Conservation (phyloP, 2,329 filamentous ascomycete genomes). For the Didymella segeticola region DNA sequence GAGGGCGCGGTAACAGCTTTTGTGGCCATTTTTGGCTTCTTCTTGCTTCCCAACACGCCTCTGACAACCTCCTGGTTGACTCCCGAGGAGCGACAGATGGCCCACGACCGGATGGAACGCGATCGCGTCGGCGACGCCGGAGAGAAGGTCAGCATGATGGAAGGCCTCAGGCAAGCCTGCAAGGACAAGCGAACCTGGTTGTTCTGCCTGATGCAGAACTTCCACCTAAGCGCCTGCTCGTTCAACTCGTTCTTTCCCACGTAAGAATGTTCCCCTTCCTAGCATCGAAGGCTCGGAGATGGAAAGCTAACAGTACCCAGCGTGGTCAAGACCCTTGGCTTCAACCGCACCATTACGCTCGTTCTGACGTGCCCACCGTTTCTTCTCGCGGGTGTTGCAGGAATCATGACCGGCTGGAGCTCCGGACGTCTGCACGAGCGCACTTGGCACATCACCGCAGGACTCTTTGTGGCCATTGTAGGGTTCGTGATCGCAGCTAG, state of each 20-base stretch:
- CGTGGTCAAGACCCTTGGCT: slow-evolving; percentile 48
- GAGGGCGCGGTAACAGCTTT: slow-evolving; percentile 36
- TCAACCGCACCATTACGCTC: slow-evolving; percentile 45
- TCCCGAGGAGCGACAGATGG: slow-evolving; percentile 53
- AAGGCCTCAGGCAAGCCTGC: slow-evolving; percentile 38
- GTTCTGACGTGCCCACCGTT: slow-evolving; percentile 57
- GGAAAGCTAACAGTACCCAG: slow-evolving; percentile 5
- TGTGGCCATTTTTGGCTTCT: slow-evolving; percentile 40
- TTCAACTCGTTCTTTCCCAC: slow-evolving; percentile 46
- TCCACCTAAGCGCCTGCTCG: slow-evolving; percentile 36
- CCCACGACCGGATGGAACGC: slow-evolving; percentile 47
- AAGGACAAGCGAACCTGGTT: slow-evolving; percentile 38
- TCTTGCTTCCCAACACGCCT: slow-evolving; percentile 37
- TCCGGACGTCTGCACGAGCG: slow-evolving; percentile 59
- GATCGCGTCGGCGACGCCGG: slow-evolving; percentile 58
- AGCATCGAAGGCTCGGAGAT: neutral
- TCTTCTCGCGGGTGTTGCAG: slow-evolving; percentile 53
- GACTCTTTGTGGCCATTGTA: slow-evolving; percentile 50
- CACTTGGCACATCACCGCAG: slow-evolving; percentile 58
- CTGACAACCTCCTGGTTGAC: slow-evolving; percentile 55
- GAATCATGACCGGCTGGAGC: slow-evolving; percentile 58
- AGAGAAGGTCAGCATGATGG: slow-evolving; percentile 34
- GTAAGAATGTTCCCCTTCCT: slow-evolving; percentile 20
- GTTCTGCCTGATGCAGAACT: slow-evolving; percentile 44
- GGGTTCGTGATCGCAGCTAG: slow-evolving; percentile 51